These are phyloP conservation scores for Acacia concinna DNA, from an alignment of 331 rosid species.

Conservation along the genomic window DNA sequence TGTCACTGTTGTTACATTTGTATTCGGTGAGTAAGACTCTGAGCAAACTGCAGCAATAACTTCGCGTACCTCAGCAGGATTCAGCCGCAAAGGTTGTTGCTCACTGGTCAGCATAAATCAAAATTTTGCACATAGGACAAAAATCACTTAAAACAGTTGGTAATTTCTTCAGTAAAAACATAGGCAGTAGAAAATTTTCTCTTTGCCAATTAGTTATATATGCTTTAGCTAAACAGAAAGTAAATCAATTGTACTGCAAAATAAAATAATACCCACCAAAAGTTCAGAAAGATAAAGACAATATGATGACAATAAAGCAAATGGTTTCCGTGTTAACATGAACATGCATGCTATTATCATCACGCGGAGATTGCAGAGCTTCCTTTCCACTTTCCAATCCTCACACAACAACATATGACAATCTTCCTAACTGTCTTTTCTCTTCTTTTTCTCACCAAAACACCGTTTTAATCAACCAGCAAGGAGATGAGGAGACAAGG, in stretches of 20 bases:
- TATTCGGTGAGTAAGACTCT: conserved; percentile 61
- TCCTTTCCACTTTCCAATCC: background rate
- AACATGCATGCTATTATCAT: background rate
- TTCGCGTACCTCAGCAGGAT: conserved; percentile 95
- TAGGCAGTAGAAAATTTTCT: conserved; percentile 19
- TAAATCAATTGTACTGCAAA: background rate
- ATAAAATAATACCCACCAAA: background rate
- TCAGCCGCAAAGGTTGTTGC: conserved; percentile 95
- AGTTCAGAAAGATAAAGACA: background rate
- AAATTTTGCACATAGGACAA: conserved; percentile 35
- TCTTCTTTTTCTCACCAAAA: background rate
- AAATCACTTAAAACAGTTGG: conserved; percentile 8
- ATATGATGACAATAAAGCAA: background rate
- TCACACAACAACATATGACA: background rate
- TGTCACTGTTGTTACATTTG: conserved; percentile 59
- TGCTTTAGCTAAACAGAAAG: conserved; percentile 14
- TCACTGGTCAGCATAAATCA: conserved; percentile 69
- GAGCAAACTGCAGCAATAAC: conserved; percentile 99
- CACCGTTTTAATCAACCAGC: background rate
- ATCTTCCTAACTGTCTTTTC: background rate
- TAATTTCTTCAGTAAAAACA: conserved; percentile 12
- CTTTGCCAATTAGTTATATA: background rate
- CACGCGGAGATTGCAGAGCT: background rate
- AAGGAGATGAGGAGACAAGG: background rate
- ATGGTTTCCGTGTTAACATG: background rate